These are phyloP conservation scores for Calonectria montana DNA, from an alignment of 2,329 filamentous ascomycete species.

Conservation along the genomic window DNA sequence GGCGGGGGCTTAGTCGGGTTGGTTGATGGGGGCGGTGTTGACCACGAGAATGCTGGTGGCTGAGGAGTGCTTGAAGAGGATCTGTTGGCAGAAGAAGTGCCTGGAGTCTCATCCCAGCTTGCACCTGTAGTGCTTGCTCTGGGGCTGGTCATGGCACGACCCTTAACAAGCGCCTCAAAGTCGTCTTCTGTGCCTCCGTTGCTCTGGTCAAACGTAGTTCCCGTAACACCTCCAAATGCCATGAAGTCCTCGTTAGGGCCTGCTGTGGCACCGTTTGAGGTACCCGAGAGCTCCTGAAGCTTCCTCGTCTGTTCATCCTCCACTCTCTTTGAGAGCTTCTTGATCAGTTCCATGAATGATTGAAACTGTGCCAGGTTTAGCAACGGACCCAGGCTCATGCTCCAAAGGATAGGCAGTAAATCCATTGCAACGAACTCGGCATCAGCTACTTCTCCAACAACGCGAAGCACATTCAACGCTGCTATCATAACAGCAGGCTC, in stretches of 20 bases:
- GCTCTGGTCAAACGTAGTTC: constrained; percentile 64
- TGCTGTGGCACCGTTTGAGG: constrained; percentile 60
- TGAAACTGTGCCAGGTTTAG: constrained; percentile 91
- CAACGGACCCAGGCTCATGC: constrained; percentile 89
- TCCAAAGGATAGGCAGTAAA: constrained; percentile 89
- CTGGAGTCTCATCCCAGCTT: constrained; percentile 62
- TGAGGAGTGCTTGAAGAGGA: constrained; percentile 53
- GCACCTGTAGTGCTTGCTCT: constrained; percentile 54
- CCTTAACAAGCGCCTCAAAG: constrained; percentile 91
- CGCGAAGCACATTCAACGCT: constrained; percentile 83
- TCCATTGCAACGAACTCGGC: constrained; percentile 93
- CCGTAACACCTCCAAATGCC: constrained; percentile 76
- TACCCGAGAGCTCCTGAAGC: constrained; percentile 82
- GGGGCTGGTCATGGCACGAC: constrained; percentile 54
- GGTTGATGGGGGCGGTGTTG: constrained; percentile 63
- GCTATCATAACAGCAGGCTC: constrained; percentile 98
- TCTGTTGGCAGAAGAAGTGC: constrained; percentile 49
- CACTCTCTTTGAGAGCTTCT: constrained; percentile 79
- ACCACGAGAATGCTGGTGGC: constrained; percentile 72
- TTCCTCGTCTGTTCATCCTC: constrained; percentile 92
- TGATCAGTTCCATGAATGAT: constrained; percentile 90
- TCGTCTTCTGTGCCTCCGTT: constrained; percentile 73
- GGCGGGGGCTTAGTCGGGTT: constrained; percentile 44
- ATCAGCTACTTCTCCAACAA: constrained; percentile 85
- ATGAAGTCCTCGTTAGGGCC: constrained; percentile 74